Conservation (phyloP, 495 filamentous ascomycete species). For the Lichenothelia convexa region DNA sequence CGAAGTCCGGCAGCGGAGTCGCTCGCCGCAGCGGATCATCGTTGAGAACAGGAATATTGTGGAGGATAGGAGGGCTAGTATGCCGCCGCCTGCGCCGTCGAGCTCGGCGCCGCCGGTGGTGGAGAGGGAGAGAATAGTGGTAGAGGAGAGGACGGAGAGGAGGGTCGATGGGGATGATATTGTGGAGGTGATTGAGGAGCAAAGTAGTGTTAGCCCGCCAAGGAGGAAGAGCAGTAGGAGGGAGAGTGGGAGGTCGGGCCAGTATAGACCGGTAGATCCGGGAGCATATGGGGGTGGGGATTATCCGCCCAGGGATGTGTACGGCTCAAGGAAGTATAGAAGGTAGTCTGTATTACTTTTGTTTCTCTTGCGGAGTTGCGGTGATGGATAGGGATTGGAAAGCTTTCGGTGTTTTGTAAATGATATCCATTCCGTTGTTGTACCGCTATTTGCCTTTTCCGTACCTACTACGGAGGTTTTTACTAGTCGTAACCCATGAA, state of each 20-base stretch:
- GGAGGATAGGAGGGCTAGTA: constrained; percentile 5
- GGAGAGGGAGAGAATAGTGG: too few relatives aligned
- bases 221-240: constrained; percentile 13
- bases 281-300: constrained; percentile 7
- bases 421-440: too few relatives aligned
- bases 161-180: constrained; percentile 24
- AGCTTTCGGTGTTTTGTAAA: too few relatives aligned
- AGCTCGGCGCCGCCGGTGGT: too few relatives aligned
- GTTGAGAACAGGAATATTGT: constrained; percentile 16
- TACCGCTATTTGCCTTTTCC: too few relatives aligned
- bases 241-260: constrained; percentile 8
- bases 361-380: too few relatives aligned
- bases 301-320: constrained; percentile 1
- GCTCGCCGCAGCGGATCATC: constrained; percentile 18
- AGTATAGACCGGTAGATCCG: constrained; percentile 13
- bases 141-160: constrained; percentile 8
- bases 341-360: too few relatives aligned
- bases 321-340: background rate
- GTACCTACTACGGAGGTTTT: too few relatives aligned
- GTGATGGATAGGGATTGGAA: too few relatives aligned
- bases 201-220: constrained; percentile 14
- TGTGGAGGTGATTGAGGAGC: constrained; percentile 26
- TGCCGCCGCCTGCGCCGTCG: background rate
- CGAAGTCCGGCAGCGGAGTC: constrained; percentile 18
- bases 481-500: too few relatives aligned